Evolutionary conservation across 768 basidiomycete species (phyloP), one percentile per base, ranked within the genome.

Genomic region (Hemileccinum impolitum): DNA sequence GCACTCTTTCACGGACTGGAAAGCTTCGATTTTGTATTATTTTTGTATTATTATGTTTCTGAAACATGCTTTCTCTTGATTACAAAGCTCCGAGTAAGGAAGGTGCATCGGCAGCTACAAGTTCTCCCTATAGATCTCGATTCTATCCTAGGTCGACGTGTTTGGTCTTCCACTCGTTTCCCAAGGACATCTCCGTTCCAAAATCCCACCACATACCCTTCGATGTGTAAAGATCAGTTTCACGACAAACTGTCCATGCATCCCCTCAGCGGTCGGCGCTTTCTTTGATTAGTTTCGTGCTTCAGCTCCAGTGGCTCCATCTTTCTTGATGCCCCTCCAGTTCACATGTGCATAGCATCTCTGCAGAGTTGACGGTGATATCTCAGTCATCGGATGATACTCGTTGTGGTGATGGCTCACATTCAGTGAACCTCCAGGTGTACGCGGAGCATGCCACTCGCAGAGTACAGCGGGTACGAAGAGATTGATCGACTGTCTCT

Each of bases 331-430:
- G 3, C 21, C n/a, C 45, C 34, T 19, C 15, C n/a, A 1, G 39
- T 26, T 19, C 13, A 17, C 34, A 45, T 40, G 21, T 55, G 48
- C 30, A 58, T 36, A 51, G 32, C 28, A 52, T 43, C 3, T 25
- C 39, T 44, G 13, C 32, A 31, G 48, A 28, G 40, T 40, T 34
- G 43, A 50, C 32, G 12, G 26, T 25, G 51, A 51, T n/a, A 6
- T 23, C 13, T 3, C 3, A 6, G 34, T 25, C 12, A 30, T 35
- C 14, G 26, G 34, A 47, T 19, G 46, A 48, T 41, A 6, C 35
- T 40, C 32, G 4, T 41, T 18, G 45, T 48, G 8, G 26, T 10
- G 39, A 42, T 37, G 34, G 39, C 34, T 51, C 45, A 47, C 39
- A 17, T 39, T 28, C n/a, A n/a, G 7, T 15, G 35, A 30, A 37